Base-by-base conservation (phyloP, 164 flowering plant species). In the Platanus orientalis region DNA sequence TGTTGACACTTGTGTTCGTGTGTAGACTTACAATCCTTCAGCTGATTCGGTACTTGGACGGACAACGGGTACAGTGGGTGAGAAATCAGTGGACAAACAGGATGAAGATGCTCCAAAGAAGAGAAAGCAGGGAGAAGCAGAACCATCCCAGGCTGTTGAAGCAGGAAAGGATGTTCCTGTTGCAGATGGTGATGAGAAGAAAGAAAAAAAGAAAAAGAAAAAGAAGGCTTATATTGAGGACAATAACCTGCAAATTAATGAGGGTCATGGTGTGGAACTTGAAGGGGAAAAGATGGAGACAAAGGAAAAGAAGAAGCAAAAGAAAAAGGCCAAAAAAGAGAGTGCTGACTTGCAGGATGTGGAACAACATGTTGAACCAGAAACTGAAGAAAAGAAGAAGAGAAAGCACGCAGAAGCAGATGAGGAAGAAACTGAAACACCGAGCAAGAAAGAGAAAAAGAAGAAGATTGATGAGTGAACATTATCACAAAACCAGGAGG, bases 1-100 rank as follows among this genome's bases (percentile, higher is more conserved):
- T 13, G 24, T 17, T 64, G 42, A 53, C 27, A 2, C 19, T 49
- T 28, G 7, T 62, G 17, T 57, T 54, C 57, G 11, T 60, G 3
- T 80, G 67, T 69, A 92, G 96, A 75, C 86, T 3, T 90, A 90
- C 54, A 88, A 93, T 71, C 81, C 94, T 27, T 69, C 96, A 7
- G 86, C 94, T 0, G 91, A 93, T 73, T 75, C 84, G 20, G 44
- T 79, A 57, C 76, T 90, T 34, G 81, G 76, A 30, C 69, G 61
- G 52, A 57, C 51, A 4, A 39, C 70, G 0, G 70, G 68, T n/a
- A 30, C 53, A 23, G 48, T 23, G 26, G 40, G 34, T 5, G 64
- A 62, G 56, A 61, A 64, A 5, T 47, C 57, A 17, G 57, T 49
- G 7, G 49, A 61, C n/a, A 6, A 14, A 12, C n/a, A 45, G 49